Conservation (phyloP, 1,284 basidiomycete genomes). For the Flammula alnicola region DNA sequence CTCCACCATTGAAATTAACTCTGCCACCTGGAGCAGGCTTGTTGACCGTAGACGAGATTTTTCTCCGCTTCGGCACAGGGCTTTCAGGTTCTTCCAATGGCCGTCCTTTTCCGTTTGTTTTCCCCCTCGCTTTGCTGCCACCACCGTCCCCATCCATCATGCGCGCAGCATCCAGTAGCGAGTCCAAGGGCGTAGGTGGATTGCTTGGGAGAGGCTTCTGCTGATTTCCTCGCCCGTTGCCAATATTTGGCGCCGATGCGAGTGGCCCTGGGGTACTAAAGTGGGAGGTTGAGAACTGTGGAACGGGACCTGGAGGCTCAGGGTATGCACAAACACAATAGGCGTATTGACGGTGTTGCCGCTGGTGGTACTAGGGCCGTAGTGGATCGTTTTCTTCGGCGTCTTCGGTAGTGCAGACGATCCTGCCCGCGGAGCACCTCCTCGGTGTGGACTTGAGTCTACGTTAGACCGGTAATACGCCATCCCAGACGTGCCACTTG, state of each 20-base stretch:
- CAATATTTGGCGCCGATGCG: conserved; percentile 7
- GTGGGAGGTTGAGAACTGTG: too few species aligned
- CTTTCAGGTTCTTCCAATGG: conserved; percentile 32
- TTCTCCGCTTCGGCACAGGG: conserved; percentile 38
- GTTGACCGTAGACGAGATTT: conserved; percentile 22
- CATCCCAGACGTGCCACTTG: conserved; percentile 25
- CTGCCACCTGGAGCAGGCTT: neutral
- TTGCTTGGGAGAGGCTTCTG: conserved; percentile 14
- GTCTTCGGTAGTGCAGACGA: conserved; percentile 25
- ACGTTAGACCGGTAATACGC: conserved; percentile 34
- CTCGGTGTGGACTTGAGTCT: conserved; percentile 19
- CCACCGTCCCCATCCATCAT: conserved; percentile 48
- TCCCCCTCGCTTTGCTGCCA: conserved; percentile 8
- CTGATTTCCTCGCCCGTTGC: conserved; percentile 15
- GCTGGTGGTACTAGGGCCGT: conserved; percentile 12
- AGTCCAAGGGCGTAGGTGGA: conserved; percentile 37
- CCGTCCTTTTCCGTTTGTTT: conserved; percentile 9
- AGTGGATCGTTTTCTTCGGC: conserved; percentile 30
- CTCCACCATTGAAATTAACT: neutral
- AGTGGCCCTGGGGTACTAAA: conserved; percentile 8
- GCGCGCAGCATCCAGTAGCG: conserved; percentile 62
- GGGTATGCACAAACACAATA: conserved; percentile 12
- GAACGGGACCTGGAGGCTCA: neutral
- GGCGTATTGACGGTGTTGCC: conserved; percentile 3
- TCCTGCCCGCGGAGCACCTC: conserved; percentile 6